Conservation (phyloP, 148 eudicot genomes). For the Rhododendron mucronatum region DNA sequence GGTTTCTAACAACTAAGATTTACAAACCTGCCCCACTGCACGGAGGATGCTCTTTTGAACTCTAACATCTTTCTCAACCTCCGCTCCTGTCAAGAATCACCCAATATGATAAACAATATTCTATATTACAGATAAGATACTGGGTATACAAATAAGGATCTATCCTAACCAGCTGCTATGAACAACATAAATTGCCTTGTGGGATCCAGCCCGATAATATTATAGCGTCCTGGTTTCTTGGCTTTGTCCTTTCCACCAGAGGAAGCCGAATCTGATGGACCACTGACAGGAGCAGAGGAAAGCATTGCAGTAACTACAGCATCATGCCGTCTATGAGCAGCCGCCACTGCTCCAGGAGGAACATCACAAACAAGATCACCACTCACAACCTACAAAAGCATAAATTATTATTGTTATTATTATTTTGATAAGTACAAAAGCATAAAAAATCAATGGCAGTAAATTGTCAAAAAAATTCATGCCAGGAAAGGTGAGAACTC, state of each 20-base stretch:
- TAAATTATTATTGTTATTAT: no score
- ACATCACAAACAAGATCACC: constrained; percentile 96
- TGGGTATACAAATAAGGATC: constrained; percentile 6
- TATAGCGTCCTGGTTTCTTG: constrained; percentile 73
- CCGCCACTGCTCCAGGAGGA: constrained; percentile 95
- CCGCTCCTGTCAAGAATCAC: constrained; percentile 50
- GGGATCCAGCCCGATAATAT: constrained; percentile 81
- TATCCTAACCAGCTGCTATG: constrained; percentile 86
- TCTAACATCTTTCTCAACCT: constrained; percentile 73
- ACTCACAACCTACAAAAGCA: constrained; percentile 66
- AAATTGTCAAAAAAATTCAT: neutral
- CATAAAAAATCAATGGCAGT: constrained; percentile 9
- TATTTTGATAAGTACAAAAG: neutral
- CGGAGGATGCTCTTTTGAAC: constrained; percentile 88
- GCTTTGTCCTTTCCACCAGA: constrained; percentile 90
- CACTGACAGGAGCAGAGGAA: constrained; percentile 84
- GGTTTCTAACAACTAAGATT: neutral
- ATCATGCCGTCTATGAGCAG: constrained; percentile 94
- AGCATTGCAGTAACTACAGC: constrained; percentile 91
- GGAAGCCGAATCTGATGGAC: constrained; percentile 71
- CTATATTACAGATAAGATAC: neutral
- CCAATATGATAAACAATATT: neutral
- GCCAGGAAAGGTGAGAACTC: constrained; percentile 13
- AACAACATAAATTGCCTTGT: constrained; percentile 79
- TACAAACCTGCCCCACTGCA: constrained; percentile 80